A percentile compares a stretch with the other conserved stretches of the same genome.
Conservation (phyloP, 352 stramenopile genomes). For the Globisporangium cylindrosporum region DNA sequence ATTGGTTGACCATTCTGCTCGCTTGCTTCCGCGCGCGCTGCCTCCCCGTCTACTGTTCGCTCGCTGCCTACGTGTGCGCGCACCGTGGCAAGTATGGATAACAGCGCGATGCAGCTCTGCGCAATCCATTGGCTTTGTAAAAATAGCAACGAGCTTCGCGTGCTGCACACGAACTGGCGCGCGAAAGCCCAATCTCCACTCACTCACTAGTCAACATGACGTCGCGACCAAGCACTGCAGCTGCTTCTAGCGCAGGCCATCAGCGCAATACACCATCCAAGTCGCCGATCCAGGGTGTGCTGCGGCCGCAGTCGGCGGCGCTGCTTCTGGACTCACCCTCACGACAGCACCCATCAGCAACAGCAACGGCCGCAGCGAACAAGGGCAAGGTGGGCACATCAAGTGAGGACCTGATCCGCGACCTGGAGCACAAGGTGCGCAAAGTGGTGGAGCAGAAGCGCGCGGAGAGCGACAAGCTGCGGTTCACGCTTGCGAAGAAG, state of each 20-base stretch:
- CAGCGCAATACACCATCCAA: constrained; percentile 7
- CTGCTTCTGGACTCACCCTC: constrained; percentile 22
- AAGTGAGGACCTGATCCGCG: constrained; percentile 73
- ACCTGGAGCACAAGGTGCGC: constrained; percentile 72
- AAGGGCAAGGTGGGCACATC: constrained; percentile 55
- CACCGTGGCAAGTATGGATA: background rate
- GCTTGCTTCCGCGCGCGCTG: background rate
- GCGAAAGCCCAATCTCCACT: background rate
- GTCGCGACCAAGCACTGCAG: constrained; percentile 8
- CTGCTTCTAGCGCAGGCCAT: background rate
- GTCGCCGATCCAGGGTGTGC: constrained; percentile 27
- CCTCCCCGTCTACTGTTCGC: background rate
- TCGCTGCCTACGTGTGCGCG: background rate
- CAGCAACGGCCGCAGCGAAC: background rate
- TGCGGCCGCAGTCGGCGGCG: constrained; percentile 40
- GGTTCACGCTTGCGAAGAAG: constrained; percentile 63
- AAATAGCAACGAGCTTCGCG: background rate
- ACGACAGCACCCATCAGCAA: background rate
- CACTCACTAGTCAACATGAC: constrained; percentile 2
- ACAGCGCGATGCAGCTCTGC: background rate
- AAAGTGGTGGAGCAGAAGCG: constrained; percentile 82
- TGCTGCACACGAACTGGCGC: background rate
- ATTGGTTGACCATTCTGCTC: background rate
- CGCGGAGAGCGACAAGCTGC: constrained; percentile 69
- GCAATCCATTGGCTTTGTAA: background rate